Percentiles rank a stretch among this genome's conserved stretches.
These are phyloP conservation scores for Phytophthora cactorum DNA, from an alignment of 352 stramenopile species.

Conservation along the genomic window DNA sequence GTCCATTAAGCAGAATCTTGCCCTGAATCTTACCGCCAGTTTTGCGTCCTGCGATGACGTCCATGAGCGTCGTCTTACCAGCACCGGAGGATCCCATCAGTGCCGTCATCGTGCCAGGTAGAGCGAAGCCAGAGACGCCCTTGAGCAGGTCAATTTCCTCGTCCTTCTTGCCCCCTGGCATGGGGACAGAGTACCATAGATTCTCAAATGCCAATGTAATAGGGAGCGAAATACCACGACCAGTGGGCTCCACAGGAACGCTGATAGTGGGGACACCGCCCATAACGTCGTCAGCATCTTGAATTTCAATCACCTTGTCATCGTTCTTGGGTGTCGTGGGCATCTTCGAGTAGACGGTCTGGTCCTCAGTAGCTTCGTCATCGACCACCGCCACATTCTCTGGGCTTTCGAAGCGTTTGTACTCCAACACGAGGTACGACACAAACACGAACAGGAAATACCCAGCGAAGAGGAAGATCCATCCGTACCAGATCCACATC, in stretches of 20 bases:
- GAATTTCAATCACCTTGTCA: conserved; percentile 27
- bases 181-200: conserved; percentile 44
- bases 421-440: conserved; percentile 23
- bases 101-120: conserved; percentile 52
- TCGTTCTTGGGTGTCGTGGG: conserved; percentile 21
- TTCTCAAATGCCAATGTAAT: conserved; percentile 45
- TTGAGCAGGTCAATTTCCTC: conserved; percentile 51
- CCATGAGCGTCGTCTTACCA: too few relatives aligned
- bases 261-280: conserved; percentile 24
- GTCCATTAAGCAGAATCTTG: conserved; percentile 88
- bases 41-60: too few relatives aligned
- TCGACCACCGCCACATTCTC: conserved; percentile 28
- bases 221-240: conserved; percentile 28
- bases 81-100: conserved; percentile 56
- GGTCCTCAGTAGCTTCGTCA: conserved; percentile 9
- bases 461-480: conserved; percentile 50
- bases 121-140: conserved; percentile 47
- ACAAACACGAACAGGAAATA: conserved; percentile 40
- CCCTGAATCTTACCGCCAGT: conserved; percentile 42
- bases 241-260: conserved; percentile 19
- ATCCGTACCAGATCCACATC: conserved; percentile 61
- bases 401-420: conserved; percentile 21
- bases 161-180: conserved; percentile 30
- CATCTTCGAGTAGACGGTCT: conserved; percentile 29
- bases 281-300: conserved; percentile 17